Evolutionary conservation across 2,329 filamentous ascomycete genomes (phyloP).

Genomic region (Cladosporium sphaerospermum): DNA sequence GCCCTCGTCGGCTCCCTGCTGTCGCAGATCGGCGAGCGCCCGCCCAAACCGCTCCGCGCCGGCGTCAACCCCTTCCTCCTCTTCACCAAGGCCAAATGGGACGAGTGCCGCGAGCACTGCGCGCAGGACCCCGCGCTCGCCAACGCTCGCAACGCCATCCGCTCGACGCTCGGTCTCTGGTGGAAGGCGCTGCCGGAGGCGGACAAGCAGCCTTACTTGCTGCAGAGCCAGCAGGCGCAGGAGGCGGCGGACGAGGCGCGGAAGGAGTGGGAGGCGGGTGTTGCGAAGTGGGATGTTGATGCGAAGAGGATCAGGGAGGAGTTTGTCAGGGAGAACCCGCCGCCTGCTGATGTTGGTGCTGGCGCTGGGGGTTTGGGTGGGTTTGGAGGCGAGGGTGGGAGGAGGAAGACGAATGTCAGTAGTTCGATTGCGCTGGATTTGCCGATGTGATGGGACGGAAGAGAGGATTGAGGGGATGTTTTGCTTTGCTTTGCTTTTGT

Average conservation of each 20-base stretch:
- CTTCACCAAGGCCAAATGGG: conserved; percentile 73
- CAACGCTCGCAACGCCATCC: conserved; percentile 64
- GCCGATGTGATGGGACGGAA: not conserved
- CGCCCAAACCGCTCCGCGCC: conserved; percentile 64
- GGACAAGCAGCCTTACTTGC: conserved; percentile 69
- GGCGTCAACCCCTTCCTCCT: conserved; percentile 82
- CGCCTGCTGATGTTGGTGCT: conserved; percentile 13
- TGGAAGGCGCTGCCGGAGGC: conserved; percentile 74
- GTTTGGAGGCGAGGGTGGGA: conserved; percentile 18
- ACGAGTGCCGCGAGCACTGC: conserved; percentile 57
- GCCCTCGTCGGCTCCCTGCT: conserved; percentile 53
- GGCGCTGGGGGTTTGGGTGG: not conserved
- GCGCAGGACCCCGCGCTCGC: conserved; percentile 61
- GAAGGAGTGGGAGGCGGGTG: conserved; percentile 54
- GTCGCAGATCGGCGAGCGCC: conserved; percentile 64
- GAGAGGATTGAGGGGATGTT: not conserved
- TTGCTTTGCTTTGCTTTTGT: not conserved
- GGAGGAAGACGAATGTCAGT: conserved; percentile 29
- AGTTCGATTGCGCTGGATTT: conserved; percentile 25
- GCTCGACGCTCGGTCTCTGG: conserved; percentile 78
- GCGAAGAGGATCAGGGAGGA: conserved; percentile 46
- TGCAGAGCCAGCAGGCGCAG: conserved; percentile 66
- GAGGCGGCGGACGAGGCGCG: conserved; percentile 54
- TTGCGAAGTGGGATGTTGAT: conserved; percentile 65
- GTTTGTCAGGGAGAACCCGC: conserved; percentile 30